phyloP scores from a whole-genome alignment of 306 rosid species.

The Trifolium pratense region DNA sequence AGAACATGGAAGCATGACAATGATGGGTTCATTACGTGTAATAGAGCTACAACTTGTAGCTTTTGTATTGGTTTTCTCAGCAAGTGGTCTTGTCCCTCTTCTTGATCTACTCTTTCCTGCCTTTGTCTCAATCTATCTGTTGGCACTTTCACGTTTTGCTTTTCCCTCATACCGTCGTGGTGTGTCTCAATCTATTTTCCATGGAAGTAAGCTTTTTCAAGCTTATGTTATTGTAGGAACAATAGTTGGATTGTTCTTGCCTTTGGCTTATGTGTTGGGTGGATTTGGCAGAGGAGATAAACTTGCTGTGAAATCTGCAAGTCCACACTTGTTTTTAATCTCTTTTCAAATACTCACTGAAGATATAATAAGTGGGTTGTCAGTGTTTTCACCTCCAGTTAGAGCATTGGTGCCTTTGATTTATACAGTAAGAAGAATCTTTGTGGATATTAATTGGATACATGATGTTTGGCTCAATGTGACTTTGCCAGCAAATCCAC shows the following conservation, averaged over 20 bases:
- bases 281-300: slow-evolving; percentile 86
- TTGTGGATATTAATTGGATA: slow-evolving; percentile 67
- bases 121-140: slow-evolving; percentile 58
- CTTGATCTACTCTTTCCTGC: slow-evolving; percentile 68
- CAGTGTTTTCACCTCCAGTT: slow-evolving; percentile 76
- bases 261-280: slow-evolving; percentile 77
- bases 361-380: slow-evolving; percentile 67
- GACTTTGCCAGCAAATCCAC: slow-evolving; percentile 57
- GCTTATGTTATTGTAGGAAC: slow-evolving; percentile 66
- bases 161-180: slow-evolving; percentile 56
- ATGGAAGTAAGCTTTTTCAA: slow-evolving; percentile 55
- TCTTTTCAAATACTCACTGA: slow-evolving; percentile 80
- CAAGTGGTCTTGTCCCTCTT: slow-evolving; percentile 82
- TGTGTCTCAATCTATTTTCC: slow-evolving; percentile 46
- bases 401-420: slow-evolving; percentile 78
- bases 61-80: slow-evolving; percentile 82
- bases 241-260: slow-evolving; percentile 72
- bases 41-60: slow-evolving; percentile 86
- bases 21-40: slow-evolving; percentile 80
- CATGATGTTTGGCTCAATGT: slow-evolving; percentile 65
- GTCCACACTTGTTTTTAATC: slow-evolving; percentile 79
- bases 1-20: slow-evolving; percentile 46
- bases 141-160: slow-evolving; percentile 60
- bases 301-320: slow-evolving; percentile 62
- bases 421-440: slow-evolving; percentile 71